Percentiles rank a stretch among this genome's conserved stretches.
These are phyloP conservation scores for Neurospora sp. DNA, from an alignment of 495 filamentous ascomycete genomes.

Conservation along the genomic window DNA sequence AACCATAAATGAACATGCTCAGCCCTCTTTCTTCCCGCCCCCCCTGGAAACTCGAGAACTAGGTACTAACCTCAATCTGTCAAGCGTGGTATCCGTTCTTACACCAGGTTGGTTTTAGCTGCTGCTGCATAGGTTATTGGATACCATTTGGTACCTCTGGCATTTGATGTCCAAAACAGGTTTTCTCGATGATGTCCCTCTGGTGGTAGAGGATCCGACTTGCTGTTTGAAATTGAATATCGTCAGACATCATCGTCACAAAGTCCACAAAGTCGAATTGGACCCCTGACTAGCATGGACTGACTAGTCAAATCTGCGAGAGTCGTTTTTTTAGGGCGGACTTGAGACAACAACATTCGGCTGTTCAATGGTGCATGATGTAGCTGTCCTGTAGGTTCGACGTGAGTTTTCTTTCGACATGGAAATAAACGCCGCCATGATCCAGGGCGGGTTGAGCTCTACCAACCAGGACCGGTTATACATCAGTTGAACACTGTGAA, in stretches of 20 bases:
- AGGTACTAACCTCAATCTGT: neutral
- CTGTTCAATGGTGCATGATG: neutral
- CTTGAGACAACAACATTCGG: neutral
- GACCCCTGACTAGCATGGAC: neutral
- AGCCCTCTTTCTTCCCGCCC: neutral
- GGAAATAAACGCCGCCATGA: no score
- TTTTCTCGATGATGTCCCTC: neutral
- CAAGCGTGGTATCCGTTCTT: neutral
- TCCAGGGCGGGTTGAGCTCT: no score
- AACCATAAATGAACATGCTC: neutral
- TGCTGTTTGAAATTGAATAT: neutral
- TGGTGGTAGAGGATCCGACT: neutral
- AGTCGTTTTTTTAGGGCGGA: neutral
- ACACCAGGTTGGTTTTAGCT: neutral
- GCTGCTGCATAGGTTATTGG: neutral
- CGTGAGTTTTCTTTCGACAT: neutral
- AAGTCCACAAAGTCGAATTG: neutral
- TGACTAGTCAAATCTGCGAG: neutral
- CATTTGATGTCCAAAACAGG: neutral
- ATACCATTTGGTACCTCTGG: neutral
- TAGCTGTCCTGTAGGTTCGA: neutral
- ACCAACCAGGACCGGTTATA: no score
- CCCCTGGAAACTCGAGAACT: neutral
- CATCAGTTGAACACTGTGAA: no score
- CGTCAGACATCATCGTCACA: neutral